Evolutionary conservation across 176 grass and related monocot genomes (phyloP).

Genomic region (Rhynchospora pubera): DNA sequence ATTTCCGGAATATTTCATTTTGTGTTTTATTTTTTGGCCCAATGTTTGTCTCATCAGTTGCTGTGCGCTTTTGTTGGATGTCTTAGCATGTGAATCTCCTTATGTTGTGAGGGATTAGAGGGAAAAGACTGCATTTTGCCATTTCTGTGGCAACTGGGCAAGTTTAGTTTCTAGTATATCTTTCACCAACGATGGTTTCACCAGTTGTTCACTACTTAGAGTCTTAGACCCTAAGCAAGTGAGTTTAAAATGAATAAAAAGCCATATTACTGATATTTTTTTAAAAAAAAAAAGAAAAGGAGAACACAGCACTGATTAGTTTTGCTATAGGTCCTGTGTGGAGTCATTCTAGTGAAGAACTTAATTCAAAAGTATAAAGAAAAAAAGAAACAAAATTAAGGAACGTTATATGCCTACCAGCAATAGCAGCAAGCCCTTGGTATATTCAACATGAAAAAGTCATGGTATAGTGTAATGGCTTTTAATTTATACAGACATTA

Average conservation of each 20-base stretch:
- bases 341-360: not conserved
- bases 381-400: not conserved
- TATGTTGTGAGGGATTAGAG: no score
- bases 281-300: no score
- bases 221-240: no score
- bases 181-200: not conserved
- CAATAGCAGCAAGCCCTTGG: not conserved
- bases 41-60: not conserved
- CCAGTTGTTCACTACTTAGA: no score
- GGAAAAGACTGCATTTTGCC: no score
- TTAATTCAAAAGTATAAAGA: not conserved
- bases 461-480: not conserved
- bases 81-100: no score
- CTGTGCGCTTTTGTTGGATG: not conserved
- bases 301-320: not conserved
- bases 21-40: no score
- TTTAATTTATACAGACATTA: not conserved
- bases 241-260: no score
- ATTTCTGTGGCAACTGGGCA: no score
- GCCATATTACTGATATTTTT: no score
- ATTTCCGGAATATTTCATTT: not conserved
- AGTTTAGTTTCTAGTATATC: not conserved
- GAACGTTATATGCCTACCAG: not conserved
- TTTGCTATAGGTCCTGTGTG: not conserved
- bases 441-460: not conserved